phyloP scores from a whole-genome alignment of 352 stramenopile species.

The Globisporangium cylindrosporum region DNA sequence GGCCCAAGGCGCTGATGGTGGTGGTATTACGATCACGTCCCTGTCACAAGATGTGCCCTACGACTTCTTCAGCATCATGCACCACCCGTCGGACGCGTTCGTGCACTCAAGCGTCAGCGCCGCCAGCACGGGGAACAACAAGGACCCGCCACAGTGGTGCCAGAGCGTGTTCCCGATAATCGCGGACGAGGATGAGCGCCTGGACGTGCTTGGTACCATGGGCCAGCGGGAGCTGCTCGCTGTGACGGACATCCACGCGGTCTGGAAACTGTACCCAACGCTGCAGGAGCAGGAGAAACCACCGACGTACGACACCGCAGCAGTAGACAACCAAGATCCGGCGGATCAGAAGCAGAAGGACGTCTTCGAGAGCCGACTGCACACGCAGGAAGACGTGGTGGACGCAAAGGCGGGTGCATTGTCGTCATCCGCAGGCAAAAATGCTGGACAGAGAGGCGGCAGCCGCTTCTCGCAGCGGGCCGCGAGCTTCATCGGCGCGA shows the following conservation, averaged over 20 bases:
- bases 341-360: not conserved
- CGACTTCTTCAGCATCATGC: conserved; percentile 87
- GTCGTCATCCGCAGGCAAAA: not conserved
- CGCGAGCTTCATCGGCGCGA: conserved; percentile 59
- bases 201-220: conserved; percentile 61
- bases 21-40: not conserved
- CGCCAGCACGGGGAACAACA: not conserved
- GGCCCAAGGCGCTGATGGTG: conserved; percentile 6
- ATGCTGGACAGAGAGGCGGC: conserved; percentile 10
- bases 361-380: conserved; percentile 61
- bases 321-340: conserved; percentile 7
- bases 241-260: conserved; percentile 68
- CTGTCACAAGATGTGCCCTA: conserved; percentile 41
- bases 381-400: conserved; percentile 46
- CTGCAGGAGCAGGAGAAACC: conserved; percentile 43
- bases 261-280: conserved; percentile 67
- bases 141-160: conserved; percentile 43
- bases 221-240: conserved; percentile 71
- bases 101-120: conserved; percentile 33
- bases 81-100: conserved; percentile 69
- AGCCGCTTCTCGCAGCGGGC: conserved; percentile 42
- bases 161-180: conserved; percentile 67
- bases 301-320: conserved; percentile 30
- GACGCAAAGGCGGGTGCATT: conserved; percentile 3
- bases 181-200: conserved; percentile 39